A percentile compares a stretch with the other conserved stretches of the same genome.
Evolutionary conservation across 2,329 filamentous ascomycete species (phyloP).

Genomic region (Hypoxylon sp.): DNA sequence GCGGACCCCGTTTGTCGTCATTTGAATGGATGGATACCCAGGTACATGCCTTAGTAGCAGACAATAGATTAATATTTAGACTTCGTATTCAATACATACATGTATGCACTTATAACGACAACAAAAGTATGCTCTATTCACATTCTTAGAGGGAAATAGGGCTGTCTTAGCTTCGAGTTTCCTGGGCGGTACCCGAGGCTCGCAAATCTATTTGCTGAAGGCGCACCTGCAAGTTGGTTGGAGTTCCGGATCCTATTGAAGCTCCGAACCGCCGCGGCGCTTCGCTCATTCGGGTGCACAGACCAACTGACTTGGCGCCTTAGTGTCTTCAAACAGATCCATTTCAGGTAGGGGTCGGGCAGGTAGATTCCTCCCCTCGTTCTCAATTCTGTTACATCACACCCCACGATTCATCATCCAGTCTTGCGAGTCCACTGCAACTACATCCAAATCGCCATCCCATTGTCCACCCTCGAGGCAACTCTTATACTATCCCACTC

Average conservation of each 20-base stretch:
- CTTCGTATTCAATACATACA: background rate
- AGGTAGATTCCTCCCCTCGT: conserved; percentile 23
- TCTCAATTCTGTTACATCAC: conserved; percentile 37
- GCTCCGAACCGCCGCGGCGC: conserved; percentile 38
- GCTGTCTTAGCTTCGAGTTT: no score
- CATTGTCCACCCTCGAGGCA: conserved; percentile 20
- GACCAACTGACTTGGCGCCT: conserved; percentile 10
- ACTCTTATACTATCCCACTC: conserved; percentile 19
- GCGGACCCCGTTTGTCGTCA: background rate
- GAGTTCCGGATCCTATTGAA: conserved; percentile 34
- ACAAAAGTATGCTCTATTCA: no score
- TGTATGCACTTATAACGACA: no score
- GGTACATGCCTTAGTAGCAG: no score
- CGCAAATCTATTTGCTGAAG: background rate
- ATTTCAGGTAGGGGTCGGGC: conserved; percentile 16
- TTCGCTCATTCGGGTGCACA: conserved; percentile 14
- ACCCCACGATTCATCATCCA: conserved; percentile 45
- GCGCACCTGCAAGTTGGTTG: background rate
- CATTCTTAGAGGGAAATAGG: no score
- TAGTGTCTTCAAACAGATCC: background rate
- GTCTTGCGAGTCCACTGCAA: background rate
- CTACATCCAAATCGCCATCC: conserved; percentile 3
- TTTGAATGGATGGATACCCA: background rate
- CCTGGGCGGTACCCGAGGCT: background rate
- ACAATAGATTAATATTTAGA: background rate